Percentiles rank a stretch among this genome's conserved stretches.
Conservation (phyloP, 768 basidiomycete species). For the Auricularia sp. region DNA sequence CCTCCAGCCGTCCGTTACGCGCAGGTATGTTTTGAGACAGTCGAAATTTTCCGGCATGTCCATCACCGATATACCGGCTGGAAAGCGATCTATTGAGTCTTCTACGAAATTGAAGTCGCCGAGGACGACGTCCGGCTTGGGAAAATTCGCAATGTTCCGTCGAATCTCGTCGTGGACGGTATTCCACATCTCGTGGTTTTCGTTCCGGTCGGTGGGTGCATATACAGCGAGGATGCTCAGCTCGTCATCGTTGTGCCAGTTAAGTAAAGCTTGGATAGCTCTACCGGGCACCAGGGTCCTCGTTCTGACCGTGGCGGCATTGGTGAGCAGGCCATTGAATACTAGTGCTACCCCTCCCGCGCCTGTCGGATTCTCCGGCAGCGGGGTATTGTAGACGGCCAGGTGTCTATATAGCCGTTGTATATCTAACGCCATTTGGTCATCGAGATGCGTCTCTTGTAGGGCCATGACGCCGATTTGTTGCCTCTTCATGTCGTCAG, state of each 20-base stretch:
- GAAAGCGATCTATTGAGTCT: constrained; percentile 12
- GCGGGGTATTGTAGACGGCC: not conserved
- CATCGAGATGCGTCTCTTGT: not conserved
- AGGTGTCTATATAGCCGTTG: not conserved
- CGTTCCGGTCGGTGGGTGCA: not conserved
- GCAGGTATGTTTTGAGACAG: not conserved
- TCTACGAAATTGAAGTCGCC: constrained; percentile 16
- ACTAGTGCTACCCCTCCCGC: not conserved
- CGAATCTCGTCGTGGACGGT: not conserved
- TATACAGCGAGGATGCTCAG: not conserved
- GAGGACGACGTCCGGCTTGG: constrained; percentile 8
- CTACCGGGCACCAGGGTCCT: not conserved
- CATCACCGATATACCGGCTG: not conserved
- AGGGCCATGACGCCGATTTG: not conserved
- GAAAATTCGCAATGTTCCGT: not conserved
- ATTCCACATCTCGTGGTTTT: not conserved
- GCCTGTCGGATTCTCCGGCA: not conserved
- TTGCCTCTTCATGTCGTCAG: not conserved
- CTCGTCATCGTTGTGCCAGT: not conserved
- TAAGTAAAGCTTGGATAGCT: not conserved
- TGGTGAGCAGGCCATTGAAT: not conserved
- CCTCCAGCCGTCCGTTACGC: not conserved
- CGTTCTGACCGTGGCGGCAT: not conserved
- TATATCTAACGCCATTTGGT: not conserved
- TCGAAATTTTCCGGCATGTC: not conserved